Base-by-base conservation (phyloP, 371 early-diverging fungal genomes). In the Mortierella sp. region DNA sequence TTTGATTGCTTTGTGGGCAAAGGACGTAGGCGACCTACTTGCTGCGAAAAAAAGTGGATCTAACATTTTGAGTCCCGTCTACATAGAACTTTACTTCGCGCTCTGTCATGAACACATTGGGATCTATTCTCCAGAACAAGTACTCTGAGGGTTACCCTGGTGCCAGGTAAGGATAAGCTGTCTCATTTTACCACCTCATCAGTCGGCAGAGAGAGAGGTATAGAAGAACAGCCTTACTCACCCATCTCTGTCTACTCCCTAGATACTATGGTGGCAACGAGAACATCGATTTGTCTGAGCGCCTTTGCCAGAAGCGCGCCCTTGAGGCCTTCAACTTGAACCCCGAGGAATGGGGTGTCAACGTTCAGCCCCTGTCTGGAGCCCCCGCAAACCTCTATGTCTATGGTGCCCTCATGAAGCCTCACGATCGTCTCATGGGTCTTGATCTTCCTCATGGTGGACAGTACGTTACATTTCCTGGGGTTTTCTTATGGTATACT, bases 261-360 rank as follows among this genome's bases (percentile, higher is more conserved):
- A 86, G 94, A 80, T 99, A 99, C 88, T 99, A 99, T 82, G 99
- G 99, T 68, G 99, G 99, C 64, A 99, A 98, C 81, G 96, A 98
- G 82, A 95, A 88, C 80, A 99, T 99, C 71, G 99, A 99, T 83
- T 84, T 84, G 86, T 94, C 98, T 27, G 99, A 99, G 83, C 78
- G 65, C 53, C 86, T 99, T 31, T 99, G 99, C 84, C 98, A 96
- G 80, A 83, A 93, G 80, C 91, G 99, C 63, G 99, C 99, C 28
- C 86, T 99, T 42, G 93, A 94, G 76, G 91, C 97, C 18, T 99
- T 98, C 81, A 80, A 85, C 52, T 84, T 99, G 49, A 91, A 95
- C 78, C 83, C 85, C n/a, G 86, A 83, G 34, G 87, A 93, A 68
- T 99, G 99, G 99, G 99, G 99, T 67, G 99, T 98, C 56, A 99